Base-by-base conservation (phyloP, 495 filamentous ascomycete genomes). In the Podospora bellae-mahoneyi region DNA sequence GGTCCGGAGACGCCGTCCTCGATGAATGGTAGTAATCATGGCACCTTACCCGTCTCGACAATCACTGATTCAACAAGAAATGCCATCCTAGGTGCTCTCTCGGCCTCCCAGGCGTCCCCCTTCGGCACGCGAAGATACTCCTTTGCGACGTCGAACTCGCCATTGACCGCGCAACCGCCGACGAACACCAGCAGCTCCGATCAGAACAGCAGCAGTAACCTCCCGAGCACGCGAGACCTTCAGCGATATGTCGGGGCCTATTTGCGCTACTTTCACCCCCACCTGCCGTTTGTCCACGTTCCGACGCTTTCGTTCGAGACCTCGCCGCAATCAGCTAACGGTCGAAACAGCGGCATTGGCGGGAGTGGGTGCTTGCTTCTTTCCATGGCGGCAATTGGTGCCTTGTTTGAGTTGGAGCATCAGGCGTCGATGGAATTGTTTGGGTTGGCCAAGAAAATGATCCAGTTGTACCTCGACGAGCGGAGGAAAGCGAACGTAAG, bases 331-430 rank as follows among this genome's bases (percentile, higher is more conserved):
- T 85, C 87, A 32, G 80, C 82, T 64, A 84, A 85, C 69, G 87
- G 87, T 71, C 88, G 88, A 66, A 82, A 85, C 48, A 87, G 87
- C 62, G 86, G 91, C 65, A 82, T 87, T 63, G 92, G 92, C 57
- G 94, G 94, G 53, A 92, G 90, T 60, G 95, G 94, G 60, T 97
- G 92, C 75, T 82, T 99, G 68, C 90, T 98, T 65, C 84, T 99
- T 19, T 95, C 93, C 7, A 99, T 98, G 89, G 92, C 96, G 63
- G 92, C 95, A 62, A 96, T 98, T 71, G 95, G 95, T 61, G 93
- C 95, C 48, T 79, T 97, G n/a, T 97, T 97, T 78, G 95, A 97
- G 78, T 88, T 89, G 72, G 94, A 97, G 56, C 85, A 88, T 48
- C 80, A 84, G 28, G 84, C 89, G 34, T 95, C 93, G 30, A 91